Conservation (phyloP, 176 grass and related monocot species). For the Rhynchospora tenuis region DNA sequence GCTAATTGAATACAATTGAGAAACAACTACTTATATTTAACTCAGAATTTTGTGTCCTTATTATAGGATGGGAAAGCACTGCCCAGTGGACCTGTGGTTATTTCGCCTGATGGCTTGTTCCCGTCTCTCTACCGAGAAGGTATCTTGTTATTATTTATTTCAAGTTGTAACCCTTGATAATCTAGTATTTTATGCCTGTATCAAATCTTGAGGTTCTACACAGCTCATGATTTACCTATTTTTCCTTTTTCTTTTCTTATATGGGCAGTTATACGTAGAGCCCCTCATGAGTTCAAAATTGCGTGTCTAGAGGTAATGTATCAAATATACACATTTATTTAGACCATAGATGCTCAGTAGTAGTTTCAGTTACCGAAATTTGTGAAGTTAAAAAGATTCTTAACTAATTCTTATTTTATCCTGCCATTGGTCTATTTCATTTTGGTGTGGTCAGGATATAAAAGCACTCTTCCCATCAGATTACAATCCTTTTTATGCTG, state of each 20-base stretch:
- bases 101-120: slow-evolving; percentile 97
- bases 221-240: slow-evolving; percentile 6
- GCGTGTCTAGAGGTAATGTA: slow-evolving; percentile 92
- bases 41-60: neutral
- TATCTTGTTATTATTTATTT: slow-evolving; percentile 23
- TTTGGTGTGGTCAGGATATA: slow-evolving; percentile 67
- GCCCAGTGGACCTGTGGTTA: slow-evolving; percentile 91
- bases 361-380: slow-evolving; percentile 1
- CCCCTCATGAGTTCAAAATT: slow-evolving; percentile 99
- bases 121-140: slow-evolving; percentile 97
- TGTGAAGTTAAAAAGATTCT: slow-evolving; percentile 9
- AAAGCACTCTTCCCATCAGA: slow-evolving; percentile 92
- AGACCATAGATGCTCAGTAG: neutral
- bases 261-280: slow-evolving; percentile 81
- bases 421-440: neutral
- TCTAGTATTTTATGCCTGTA: neutral
- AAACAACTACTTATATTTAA: neutral
- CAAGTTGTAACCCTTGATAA: neutral
- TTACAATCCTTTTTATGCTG: slow-evolving; percentile 99
- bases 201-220: neutral
- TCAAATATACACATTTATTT: neutral
- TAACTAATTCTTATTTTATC: neutral
- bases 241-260: slow-evolving; percentile 11
- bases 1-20: neutral
- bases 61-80: slow-evolving; percentile 94